Conservation (phyloP, 2,329 filamentous ascomycete genomes). For the Orbilia brochopaga region DNA sequence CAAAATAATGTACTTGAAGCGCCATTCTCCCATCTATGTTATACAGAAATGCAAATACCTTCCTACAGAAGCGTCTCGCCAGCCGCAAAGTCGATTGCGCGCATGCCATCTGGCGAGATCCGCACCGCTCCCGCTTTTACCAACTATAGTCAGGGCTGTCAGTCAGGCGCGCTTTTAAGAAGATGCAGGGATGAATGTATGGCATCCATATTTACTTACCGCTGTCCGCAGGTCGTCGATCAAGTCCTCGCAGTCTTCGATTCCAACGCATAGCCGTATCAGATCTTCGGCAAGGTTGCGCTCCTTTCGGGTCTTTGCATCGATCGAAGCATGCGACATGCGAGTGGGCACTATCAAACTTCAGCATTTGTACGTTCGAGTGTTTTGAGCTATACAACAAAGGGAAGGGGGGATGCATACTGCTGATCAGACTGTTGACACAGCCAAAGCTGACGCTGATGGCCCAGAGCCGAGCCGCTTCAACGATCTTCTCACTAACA, state of each 20-base stretch:
- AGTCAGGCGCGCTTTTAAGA: not conserved
- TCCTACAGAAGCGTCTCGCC: conserved; percentile 32
- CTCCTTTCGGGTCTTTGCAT: conserved; percentile 87
- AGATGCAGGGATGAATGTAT: not conserved
- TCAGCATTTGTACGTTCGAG: conserved; percentile 6
- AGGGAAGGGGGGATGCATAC: conserved; percentile 14
- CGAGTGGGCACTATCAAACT: conserved; percentile 78
- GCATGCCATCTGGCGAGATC: conserved; percentile 81
- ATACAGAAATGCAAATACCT: conserved; percentile 22
- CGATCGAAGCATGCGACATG: conserved; percentile 99
- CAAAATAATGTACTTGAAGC: not conserved
- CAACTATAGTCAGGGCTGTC: conserved; percentile 65
- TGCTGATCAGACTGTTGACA: conserved; percentile 97
- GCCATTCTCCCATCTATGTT: conserved; percentile 12
- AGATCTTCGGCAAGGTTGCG: conserved; percentile 95
- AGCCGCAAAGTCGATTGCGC: conserved; percentile 62
- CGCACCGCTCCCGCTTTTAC: conserved; percentile 93
- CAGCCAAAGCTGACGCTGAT: conserved; percentile 98
- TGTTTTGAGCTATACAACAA: not conserved
- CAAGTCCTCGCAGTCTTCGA: conserved; percentile 85
- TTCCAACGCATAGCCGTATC: conserved; percentile 92
- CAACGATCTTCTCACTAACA: conserved; percentile 89
- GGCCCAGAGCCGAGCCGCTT: conserved; percentile 86
- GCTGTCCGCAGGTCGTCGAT: conserved; percentile 91
- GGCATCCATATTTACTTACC: conserved; percentile 67